Evolutionary conservation across 192 early-diverging fungal genomes (phyloP).

Genomic region (Kappamyces sp.): DNA sequence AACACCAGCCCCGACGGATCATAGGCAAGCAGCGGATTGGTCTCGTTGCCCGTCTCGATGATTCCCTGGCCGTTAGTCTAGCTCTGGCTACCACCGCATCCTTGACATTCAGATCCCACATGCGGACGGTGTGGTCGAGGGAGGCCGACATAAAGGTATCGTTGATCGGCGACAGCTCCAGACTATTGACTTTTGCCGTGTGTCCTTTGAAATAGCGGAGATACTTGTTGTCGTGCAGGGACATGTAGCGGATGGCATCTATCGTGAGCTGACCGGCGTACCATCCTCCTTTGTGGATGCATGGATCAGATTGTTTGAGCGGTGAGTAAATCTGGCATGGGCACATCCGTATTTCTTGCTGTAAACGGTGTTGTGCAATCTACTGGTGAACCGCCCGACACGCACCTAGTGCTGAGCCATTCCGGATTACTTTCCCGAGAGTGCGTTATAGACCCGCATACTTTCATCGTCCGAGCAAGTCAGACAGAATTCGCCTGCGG

Average conservation of each 20-base stretch:
- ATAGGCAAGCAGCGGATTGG: conserved; percentile 55
- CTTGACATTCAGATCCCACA: conserved; percentile 70
- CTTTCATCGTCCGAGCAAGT: conserved; percentile 82
- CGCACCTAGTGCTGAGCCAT: not conserved
- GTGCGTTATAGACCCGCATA: conserved; percentile 78
- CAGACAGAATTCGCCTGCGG: conserved; percentile 66
- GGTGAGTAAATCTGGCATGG: conserved; percentile 82
- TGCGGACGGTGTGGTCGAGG: conserved; percentile 64
- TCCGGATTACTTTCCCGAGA: conserved; percentile 60
- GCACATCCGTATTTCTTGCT: conserved; percentile 96
- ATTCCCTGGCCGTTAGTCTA: conserved; percentile 47
- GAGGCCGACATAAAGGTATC: conserved; percentile 79
- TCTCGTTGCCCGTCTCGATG: conserved; percentile 2
- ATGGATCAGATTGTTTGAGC: conserved; percentile 71
- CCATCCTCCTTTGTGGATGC: conserved; percentile 92
- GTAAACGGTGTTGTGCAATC: conserved; percentile 64
- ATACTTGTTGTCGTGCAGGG: conserved; percentile 91
- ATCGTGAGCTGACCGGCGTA: conserved; percentile 24
- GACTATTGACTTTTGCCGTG: conserved; percentile 59
- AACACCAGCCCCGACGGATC: conserved; percentile 79
- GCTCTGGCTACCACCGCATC: conserved; percentile 5
- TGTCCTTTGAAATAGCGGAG: conserved; percentile 91
- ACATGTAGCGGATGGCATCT: conserved; percentile 91
- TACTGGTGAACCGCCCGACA: conserved; percentile 17
- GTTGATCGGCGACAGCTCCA: conserved; percentile 80